Evolutionary conservation across 169 alveolate species (phyloP).

Genomic region (Amoebophrya sp.): DNA sequence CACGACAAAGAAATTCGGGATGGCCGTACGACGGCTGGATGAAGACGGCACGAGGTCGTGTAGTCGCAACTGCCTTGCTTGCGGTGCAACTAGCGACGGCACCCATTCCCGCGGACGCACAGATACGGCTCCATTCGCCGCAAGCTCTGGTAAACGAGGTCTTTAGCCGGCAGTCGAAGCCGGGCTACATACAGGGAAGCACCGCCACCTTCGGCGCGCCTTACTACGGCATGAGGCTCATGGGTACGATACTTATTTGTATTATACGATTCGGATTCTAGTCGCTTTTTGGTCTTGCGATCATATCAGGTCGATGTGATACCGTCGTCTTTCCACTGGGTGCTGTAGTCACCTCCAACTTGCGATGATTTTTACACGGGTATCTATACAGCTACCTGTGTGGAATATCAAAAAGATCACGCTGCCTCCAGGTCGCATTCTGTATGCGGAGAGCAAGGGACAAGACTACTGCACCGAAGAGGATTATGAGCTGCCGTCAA

Average conservation of each 20-base stretch:
- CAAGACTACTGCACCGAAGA: constrained; percentile 21
- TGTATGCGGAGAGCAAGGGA: not conserved
- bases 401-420: too few species aligned
- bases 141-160: not conserved
- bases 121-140: constrained; percentile 12
- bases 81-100: too few species aligned
- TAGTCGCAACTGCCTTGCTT: too few species aligned
- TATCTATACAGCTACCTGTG: too few species aligned
- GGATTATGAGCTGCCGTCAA: not conserved
- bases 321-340: too few species aligned
- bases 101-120: not conserved
- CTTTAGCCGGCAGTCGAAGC: not conserved
- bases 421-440: not conserved
- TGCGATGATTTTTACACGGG: too few species aligned
- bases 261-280: not conserved
- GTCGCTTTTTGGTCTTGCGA: too few species aligned
- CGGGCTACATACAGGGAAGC: not conserved
- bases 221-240: not conserved
- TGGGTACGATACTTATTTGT: not conserved
- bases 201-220: not conserved
- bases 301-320: too few species aligned
- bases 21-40: too few species aligned
- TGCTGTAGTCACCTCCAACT: too few species aligned
- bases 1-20: too few species aligned
- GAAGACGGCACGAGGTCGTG: too few species aligned